phyloP scores from a whole-genome alignment of 1,284 basidiomycete genomes.

The Cerrena zonata region DNA sequence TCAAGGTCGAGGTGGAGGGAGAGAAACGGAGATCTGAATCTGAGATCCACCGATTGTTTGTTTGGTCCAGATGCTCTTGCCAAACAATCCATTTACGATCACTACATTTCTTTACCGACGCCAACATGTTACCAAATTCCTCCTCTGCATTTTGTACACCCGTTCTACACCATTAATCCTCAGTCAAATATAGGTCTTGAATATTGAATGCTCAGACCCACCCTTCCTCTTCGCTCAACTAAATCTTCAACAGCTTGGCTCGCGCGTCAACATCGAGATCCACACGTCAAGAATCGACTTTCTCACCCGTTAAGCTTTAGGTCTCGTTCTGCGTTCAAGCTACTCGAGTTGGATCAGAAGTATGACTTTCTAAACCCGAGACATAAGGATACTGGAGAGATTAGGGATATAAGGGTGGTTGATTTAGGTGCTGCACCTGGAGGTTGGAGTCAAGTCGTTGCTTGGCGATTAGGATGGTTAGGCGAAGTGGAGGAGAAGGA shows the following conservation, averaged over 20 bases:
- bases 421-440: constrained; percentile 86
- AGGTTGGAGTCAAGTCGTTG: constrained; percentile 83
- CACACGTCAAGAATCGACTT: constrained; percentile 60
- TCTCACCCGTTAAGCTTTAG: constrained; percentile 46
- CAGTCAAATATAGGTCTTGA: no score
- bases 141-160: no score
- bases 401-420: no score
- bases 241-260: constrained; percentile 49
- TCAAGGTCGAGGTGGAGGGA: not conserved
- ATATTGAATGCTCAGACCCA: not conserved
- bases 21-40: not conserved
- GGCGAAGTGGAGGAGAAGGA: constrained; percentile 10
- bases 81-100: constrained; percentile 14
- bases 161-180: no score
- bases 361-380: constrained; percentile 47
- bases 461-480: constrained; percentile 41
- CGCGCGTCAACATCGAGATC: constrained; percentile 57
- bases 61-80: constrained; percentile 15
- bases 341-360: constrained; percentile 62
- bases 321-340: constrained; percentile 82
- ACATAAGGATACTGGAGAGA: constrained; percentile 46
- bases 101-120: not conserved
- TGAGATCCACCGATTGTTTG: constrained; percentile 5
- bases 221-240: not conserved
- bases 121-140: no score